Percentiles rank a stretch among this genome's conserved stretches.
These are phyloP conservation scores for Cornus controversa DNA, from an alignment of 148 eudicot genomes.

Conservation along the genomic window DNA sequence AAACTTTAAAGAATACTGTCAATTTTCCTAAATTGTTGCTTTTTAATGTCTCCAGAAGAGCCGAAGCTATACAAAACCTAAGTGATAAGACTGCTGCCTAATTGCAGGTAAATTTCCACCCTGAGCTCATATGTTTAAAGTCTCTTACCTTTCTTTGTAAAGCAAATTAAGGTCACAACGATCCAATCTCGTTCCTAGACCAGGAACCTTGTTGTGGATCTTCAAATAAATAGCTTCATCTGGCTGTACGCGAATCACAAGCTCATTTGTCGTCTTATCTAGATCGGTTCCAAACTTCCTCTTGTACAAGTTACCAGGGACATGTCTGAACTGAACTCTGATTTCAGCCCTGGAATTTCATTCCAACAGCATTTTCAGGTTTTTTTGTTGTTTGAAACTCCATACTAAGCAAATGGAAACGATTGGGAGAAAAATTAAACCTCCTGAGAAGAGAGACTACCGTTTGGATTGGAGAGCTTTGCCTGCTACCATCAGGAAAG, in stretches of 20 bases:
- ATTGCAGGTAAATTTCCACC: not conserved
- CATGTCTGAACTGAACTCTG: slow-evolving; percentile 67
- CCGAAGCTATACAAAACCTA: not conserved
- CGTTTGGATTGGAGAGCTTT: slow-evolving; percentile 58
- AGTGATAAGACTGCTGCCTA: not conserved
- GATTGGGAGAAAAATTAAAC: not conserved
- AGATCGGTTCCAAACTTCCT: slow-evolving; percentile 38
- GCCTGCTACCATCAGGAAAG: slow-evolving; percentile 75
- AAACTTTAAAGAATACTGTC: not conserved
- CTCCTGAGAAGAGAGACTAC: slow-evolving; percentile 15
- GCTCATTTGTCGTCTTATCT: slow-evolving; percentile 66
- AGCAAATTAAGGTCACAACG: slow-evolving; percentile 61
- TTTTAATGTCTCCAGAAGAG: too few species aligned
- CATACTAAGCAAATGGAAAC: not conserved
- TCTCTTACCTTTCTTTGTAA: slow-evolving; percentile 45
- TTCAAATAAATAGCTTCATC: slow-evolving; percentile 68
- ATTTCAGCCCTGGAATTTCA: slow-evolving; percentile 63
- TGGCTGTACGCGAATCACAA: slow-evolving; percentile 64
- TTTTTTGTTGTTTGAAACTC: not conserved
- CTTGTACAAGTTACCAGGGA: slow-evolving; percentile 70
- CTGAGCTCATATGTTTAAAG: not conserved
- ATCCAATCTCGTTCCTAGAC: slow-evolving; percentile 71
- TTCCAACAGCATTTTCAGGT: not conserved
- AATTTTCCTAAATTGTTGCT: not conserved
- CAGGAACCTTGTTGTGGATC: slow-evolving; percentile 76